Percentiles rank a stretch among this genome's conserved stretches.
phyloP scores from a whole-genome alignment of 2,329 filamentous ascomycete genomes.

The Hymenoscyphus fructigenus region DNA sequence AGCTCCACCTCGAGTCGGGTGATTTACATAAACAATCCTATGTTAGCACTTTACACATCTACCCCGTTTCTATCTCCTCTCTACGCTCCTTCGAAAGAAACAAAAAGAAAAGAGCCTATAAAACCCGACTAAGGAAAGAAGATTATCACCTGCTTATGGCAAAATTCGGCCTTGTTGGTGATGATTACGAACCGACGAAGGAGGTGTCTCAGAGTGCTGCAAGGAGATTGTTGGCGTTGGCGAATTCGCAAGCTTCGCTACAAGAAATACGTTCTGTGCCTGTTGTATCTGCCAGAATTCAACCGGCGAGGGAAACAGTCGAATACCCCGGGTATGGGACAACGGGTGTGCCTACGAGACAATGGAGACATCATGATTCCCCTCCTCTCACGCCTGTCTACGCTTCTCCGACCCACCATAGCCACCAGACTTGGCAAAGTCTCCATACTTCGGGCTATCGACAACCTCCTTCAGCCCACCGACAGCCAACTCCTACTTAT shows the following conservation, averaged over 20 bases:
- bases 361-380: background rate
- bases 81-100: conserved; percentile 12
- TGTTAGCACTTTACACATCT: conserved; percentile 21
- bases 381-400: background rate
- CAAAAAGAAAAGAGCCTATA: conserved; percentile 10
- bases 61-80: conserved; percentile 10
- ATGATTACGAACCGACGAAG: background rate
- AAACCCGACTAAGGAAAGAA: conserved; percentile 13
- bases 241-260: background rate
- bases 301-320: background rate
- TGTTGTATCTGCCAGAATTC: background rate
- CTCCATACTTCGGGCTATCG: background rate
- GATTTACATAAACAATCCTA: conserved; percentile 24
- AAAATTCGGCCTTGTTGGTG: background rate
- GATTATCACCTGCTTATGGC: conserved; percentile 19
- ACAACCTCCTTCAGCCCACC: background rate
- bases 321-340: background rate
- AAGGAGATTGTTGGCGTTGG: background rate
- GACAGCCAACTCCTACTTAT: too few relatives aligned
- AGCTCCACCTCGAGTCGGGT: conserved; percentile 19
- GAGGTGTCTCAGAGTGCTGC: background rate
- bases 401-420: background rate
- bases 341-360: background rate
- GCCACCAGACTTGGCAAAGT: background rate
- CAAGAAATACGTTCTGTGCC: background rate